Evolutionary conservation across 140 eudicot genomes (phyloP).

Genomic region (Ambrosia hybrid): DNA sequence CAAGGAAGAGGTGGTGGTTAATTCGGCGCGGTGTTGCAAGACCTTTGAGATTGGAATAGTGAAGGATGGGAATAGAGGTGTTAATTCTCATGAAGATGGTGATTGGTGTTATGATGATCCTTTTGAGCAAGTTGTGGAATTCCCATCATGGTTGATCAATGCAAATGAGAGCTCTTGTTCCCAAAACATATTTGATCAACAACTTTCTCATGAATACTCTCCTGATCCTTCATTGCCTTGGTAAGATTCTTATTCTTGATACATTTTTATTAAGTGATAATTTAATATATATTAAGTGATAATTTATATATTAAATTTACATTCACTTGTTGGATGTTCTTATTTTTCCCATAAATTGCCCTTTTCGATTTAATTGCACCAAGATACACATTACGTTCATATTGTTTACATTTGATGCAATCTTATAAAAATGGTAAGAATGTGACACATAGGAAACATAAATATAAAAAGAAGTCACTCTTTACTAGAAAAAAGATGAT

Average conservation of each 20-base stretch:
- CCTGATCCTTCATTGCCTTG: slow-evolving; percentile 80
- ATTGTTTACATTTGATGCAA: not conserved
- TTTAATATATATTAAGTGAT: no score
- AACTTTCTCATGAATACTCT: slow-evolving; percentile 50
- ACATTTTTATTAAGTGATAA: not conserved
- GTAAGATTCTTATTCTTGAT: slow-evolving; percentile 39
- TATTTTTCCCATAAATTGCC: no score
- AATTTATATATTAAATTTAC: no score
- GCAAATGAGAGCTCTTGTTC: slow-evolving; percentile 49
- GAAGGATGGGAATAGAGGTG: not conserved
- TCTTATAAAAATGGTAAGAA: not conserved
- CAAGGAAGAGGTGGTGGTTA: slow-evolving; percentile 41
- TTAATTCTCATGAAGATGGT: slow-evolving; percentile 24
- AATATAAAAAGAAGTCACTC: not conserved
- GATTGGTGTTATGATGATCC: slow-evolving; percentile 40
- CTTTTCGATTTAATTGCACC: not conserved
- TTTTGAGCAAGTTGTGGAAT: slow-evolving; percentile 73
- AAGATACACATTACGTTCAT: not conserved
- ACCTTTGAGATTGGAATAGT: slow-evolving; percentile 39
- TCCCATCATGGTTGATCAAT: slow-evolving; percentile 76
- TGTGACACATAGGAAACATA: not conserved
- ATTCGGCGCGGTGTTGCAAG: not conserved
- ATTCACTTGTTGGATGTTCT: no score
- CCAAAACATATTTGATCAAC: slow-evolving; percentile 36
- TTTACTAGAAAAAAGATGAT: no score